Percentiles rank a stretch among this genome's conserved stretches.
These are phyloP conservation scores for Alnus rubra DNA, from an alignment of 306 rosid genomes.

Conservation along the genomic window DNA sequence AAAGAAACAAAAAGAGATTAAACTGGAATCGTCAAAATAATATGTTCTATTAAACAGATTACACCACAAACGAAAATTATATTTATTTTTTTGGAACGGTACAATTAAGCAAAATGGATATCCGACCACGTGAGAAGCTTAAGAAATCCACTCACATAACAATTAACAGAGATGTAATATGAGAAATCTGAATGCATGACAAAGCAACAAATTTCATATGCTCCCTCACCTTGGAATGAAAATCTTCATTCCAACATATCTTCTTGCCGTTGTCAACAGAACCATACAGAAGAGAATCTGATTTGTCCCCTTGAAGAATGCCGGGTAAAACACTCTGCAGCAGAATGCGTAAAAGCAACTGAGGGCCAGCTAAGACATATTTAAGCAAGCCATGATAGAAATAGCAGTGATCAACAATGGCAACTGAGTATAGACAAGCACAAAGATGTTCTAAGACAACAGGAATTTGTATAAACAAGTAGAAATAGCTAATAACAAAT, in stretches of 20 bases:
- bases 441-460: background rate
- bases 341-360: conserved; percentile 12
- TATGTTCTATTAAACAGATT: background rate
- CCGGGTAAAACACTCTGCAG: conserved; percentile 97
- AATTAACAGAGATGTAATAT: conserved; percentile 17
- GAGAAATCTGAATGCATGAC: conserved; percentile 21
- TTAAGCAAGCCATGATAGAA: conserved; percentile 18
- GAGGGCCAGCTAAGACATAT: background rate
- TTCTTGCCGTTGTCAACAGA: conserved; percentile 99
- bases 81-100: background rate
- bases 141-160: background rate
- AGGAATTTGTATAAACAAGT: background rate
- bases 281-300: conserved; percentile 93
- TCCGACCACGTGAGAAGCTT: conserved; percentile 1
- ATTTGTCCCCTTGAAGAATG: conserved; percentile 99
- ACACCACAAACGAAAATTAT: conserved; percentile 5
- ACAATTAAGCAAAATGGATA: background rate
- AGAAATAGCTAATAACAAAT: background rate
- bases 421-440: conserved; percentile 2
- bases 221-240: conserved; percentile 87
- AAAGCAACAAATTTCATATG: conserved; percentile 13
- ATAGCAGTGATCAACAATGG: conserved; percentile 13
- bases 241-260: conserved; percentile 95
- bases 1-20: background rate
- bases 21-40: conserved; percentile 11